Conservation (phyloP, 1,284 basidiomycete genomes). For the Cystobasidiaceae sp. region DNA sequence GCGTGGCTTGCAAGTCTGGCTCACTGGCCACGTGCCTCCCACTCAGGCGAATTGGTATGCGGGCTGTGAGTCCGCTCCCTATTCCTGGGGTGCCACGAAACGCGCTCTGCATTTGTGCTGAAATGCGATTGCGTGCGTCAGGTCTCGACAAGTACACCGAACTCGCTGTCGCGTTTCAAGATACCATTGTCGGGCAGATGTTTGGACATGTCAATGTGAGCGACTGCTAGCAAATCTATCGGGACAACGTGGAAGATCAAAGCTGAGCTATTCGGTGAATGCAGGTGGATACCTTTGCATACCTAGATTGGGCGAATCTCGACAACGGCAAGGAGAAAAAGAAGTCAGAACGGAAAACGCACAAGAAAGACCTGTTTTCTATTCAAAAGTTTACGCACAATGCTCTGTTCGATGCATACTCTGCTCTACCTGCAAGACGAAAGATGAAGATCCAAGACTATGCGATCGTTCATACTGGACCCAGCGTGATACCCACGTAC, state of each 20-base stretch:
- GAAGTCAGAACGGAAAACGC: not conserved
- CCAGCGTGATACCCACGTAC: conserved; percentile 74
- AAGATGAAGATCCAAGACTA: conserved; percentile 43
- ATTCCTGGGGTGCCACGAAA: not conserved
- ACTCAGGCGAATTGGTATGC: conserved; percentile 61
- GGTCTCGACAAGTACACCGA: conserved; percentile 72
- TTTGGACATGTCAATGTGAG: conserved; percentile 62
- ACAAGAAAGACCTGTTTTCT: not conserved
- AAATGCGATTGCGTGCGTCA: not conserved
- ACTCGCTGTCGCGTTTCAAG: conserved; percentile 74
- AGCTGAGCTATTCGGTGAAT: conserved; percentile 42
- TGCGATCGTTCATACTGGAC: conserved; percentile 20
- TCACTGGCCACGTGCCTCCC: conserved; percentile 68
- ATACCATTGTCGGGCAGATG: conserved; percentile 82
- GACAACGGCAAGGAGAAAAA: not conserved
- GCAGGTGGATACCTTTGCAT: conserved; percentile 24
- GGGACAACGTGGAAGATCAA: conserved; percentile 46
- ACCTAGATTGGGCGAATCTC: not conserved
- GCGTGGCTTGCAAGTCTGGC: conserved; percentile 69
- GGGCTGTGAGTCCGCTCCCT: conserved; percentile 19
- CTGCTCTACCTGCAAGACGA: conserved; percentile 17
- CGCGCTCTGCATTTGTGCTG: not conserved
- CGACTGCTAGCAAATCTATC: not conserved
- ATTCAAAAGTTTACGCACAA: conserved; percentile 20
- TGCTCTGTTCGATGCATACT: conserved; percentile 26